phyloP scores from a whole-genome alignment of 768 basidiomycete genomes.

The Suillus plorans region DNA sequence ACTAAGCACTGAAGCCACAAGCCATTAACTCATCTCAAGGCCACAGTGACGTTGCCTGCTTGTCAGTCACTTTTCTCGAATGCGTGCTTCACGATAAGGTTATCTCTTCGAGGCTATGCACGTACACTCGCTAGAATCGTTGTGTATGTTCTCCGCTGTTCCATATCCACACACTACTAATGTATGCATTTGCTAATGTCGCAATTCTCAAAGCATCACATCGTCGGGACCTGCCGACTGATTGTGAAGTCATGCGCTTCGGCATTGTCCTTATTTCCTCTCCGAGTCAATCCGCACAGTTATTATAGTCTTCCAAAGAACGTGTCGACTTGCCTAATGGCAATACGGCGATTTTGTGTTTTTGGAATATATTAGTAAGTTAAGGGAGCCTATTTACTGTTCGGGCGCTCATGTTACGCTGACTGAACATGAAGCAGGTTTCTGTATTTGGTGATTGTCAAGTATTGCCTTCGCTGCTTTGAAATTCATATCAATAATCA shows the following conservation, averaged over 20 bases:
- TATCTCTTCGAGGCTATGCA: conserved; percentile 22
- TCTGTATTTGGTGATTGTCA: conserved; percentile 3
- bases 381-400: conserved; percentile 23
- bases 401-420: conserved; percentile 20
- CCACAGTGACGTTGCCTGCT: conserved; percentile 21
- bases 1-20: not conserved
- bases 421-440: conserved; percentile 11
- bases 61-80: conserved; percentile 23
- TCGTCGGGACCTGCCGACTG: conserved; percentile 13
- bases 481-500: conserved; percentile 1
- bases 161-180: conserved; percentile 5
- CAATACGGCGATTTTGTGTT: conserved; percentile 6
- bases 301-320: conserved; percentile 9
- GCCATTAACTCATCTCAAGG: not conserved
- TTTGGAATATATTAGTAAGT: conserved; percentile 17
- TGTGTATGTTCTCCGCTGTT: conserved; percentile 5
- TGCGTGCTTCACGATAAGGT: conserved; percentile 23
- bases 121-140: conserved; percentile 1
- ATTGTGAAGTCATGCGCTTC: conserved; percentile 6
- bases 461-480: conserved; percentile 1
- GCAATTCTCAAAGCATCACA: not conserved
- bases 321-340: conserved; percentile 5
- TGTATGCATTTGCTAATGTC: conserved; percentile 1
- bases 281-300: conserved; percentile 14
- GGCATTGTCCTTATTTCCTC: conserved; percentile 14